phyloP scores from a whole-genome alignment of 1,284 basidiomycete genomes.

The Mycosarcoma mackinlayi region DNA sequence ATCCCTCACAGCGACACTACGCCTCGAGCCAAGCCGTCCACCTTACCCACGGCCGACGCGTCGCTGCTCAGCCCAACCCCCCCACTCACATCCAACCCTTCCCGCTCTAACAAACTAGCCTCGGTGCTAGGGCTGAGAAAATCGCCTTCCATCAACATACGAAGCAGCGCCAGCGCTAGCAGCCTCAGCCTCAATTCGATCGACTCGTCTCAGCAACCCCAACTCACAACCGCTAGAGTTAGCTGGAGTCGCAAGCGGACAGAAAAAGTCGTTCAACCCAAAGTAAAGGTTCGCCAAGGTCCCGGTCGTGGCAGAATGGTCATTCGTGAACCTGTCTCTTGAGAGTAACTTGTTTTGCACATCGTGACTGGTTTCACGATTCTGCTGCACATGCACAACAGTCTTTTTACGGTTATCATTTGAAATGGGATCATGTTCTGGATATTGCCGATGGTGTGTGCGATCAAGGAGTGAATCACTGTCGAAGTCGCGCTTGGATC shows the following conservation, averaged over 20 bases:
- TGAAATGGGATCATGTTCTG: slow-evolving; percentile 8
- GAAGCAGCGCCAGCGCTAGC: slow-evolving; percentile 1
- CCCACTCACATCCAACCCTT: neutral
- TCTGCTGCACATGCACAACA: too few species aligned
- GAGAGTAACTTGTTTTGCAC: neutral
- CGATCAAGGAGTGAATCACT: neutral
- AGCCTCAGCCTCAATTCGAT: neutral
- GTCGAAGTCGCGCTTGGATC: slow-evolving; percentile 36
- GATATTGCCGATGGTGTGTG: neutral
- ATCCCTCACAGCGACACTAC: neutral
- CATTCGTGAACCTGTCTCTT: slow-evolving; percentile 14
- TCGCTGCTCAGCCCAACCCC: too few species aligned
- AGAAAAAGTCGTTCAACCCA: slow-evolving; percentile 29
- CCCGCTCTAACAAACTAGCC: slow-evolving; percentile 4
- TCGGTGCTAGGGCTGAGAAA: neutral
- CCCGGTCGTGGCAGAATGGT: slow-evolving; percentile 41
- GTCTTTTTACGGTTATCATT: too few species aligned
- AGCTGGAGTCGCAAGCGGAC: slow-evolving; percentile 43
- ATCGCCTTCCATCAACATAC: neutral
- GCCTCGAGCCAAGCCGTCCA: too few species aligned
- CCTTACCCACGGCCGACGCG: too few species aligned
- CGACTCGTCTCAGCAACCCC: neutral
- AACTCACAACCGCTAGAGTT: slow-evolving; percentile 10
- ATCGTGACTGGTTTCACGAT: too few species aligned
- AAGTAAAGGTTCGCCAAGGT: slow-evolving; percentile 36